Percentiles rank a stretch among this genome's conserved stretches.
phyloP scores from a whole-genome alignment of 306 rosid genomes.

The Cucurbita moschata region DNA sequence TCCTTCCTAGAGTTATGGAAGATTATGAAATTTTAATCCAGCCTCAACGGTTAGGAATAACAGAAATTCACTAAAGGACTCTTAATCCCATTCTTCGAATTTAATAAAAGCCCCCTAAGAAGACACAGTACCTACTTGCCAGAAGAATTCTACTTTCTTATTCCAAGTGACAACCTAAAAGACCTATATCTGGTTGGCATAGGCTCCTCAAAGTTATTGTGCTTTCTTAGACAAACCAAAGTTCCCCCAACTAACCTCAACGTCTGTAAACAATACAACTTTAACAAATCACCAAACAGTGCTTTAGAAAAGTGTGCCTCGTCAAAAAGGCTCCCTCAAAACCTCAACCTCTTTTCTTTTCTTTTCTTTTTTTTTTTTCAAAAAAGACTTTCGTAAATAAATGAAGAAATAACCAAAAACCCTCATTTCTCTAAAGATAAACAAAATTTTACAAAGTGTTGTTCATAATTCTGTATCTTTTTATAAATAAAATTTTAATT shows the following conservation, averaged over 20 bases:
- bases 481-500: not conserved
- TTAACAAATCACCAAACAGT: not conserved
- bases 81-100: not conserved
- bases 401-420: not conserved
- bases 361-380: not conserved
- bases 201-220: not conserved
- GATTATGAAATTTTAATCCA: not conserved
- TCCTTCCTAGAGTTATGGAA: not conserved
- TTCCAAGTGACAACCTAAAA: not conserved
- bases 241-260: not conserved
- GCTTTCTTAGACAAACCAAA: not conserved
- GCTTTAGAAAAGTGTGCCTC: not conserved
- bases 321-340: not conserved
- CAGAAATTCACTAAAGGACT: not conserved
- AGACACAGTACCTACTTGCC: not conserved
- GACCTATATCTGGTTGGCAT: not conserved
- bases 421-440: not conserved
- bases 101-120: not conserved
- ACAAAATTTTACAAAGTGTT: not conserved
- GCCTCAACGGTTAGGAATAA: not conserved
- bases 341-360: not conserved
- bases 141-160: not conserved
- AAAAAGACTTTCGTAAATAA: not conserved
- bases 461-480: not conserved
- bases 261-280: not conserved